Evolutionary conservation across 192 early-diverging fungal species (phyloP).

Genomic region (Allomyces javanicus): DNA sequence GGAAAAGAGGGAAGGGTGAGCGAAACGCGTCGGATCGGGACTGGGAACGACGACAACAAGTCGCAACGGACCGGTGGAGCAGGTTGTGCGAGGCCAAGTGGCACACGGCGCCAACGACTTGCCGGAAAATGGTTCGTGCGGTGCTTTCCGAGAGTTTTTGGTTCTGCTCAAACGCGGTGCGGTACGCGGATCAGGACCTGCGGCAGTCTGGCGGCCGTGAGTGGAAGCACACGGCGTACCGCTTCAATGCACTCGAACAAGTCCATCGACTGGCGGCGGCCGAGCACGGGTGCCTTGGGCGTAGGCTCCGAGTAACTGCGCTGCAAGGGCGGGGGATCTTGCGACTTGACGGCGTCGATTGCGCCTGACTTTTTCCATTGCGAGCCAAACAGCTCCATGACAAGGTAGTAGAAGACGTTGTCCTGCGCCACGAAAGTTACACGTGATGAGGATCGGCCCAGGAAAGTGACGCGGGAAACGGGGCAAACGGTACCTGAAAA

Average conservation of each 20-base stretch:
- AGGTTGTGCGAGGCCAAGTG: slow-evolving; percentile 25
- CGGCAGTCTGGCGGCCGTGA: neutral
- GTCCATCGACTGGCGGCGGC: slow-evolving; percentile 34
- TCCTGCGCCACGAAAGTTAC: slow-evolving; percentile 11
- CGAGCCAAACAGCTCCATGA: slow-evolving; percentile 47
- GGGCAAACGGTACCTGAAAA: slow-evolving; percentile 3
- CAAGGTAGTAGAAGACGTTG: slow-evolving; percentile 28
- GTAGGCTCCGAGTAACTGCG: slow-evolving; percentile 1
- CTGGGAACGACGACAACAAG: neutral
- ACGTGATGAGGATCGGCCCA: neutral
- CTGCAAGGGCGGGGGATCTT: slow-evolving; percentile 8
- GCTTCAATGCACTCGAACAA: slow-evolving; percentile 46
- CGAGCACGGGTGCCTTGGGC: slow-evolving; percentile 15
- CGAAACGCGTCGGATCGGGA: neutral
- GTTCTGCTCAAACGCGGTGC: slow-evolving; percentile 8
- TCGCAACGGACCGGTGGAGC: slow-evolving; percentile 19
- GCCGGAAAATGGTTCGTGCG: slow-evolving; percentile 31
- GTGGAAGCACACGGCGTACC: neutral
- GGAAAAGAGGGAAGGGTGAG: neutral
- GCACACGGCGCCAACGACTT: slow-evolving; percentile 30
- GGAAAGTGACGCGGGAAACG: neutral
- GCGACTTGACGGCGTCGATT: slow-evolving; percentile 1
- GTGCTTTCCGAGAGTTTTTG: slow-evolving; percentile 29
- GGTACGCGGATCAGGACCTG: too few species aligned
- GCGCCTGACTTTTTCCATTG: slow-evolving; percentile 23